These are phyloP conservation scores for Ustilago lituana DNA, from an alignment of 1,284 basidiomycete genomes.

Conservation along the genomic window DNA sequence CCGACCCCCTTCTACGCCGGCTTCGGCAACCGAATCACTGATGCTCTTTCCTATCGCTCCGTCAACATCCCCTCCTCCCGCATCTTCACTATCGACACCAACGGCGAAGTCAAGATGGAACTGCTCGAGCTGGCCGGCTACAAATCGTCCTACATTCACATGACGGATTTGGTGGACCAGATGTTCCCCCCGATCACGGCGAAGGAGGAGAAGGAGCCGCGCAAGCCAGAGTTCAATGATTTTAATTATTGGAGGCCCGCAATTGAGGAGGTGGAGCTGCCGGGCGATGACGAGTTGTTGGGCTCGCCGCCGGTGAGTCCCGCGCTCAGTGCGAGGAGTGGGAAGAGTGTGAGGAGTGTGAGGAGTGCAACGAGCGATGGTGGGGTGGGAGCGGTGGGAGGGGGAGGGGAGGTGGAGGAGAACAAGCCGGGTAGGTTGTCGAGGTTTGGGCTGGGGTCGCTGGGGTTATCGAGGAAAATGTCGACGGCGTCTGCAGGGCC, in stretches of 20 bases:
- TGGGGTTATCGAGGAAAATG: slow-evolving; percentile 31
- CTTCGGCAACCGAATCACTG: slow-evolving; percentile 98
- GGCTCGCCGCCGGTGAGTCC: slow-evolving; percentile 79
- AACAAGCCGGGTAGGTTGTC: slow-evolving; percentile 32
- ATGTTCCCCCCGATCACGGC: slow-evolving; percentile 94
- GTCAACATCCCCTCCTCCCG: slow-evolving; percentile 93
- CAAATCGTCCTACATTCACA: slow-evolving; percentile 95
- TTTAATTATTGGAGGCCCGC: slow-evolving; percentile 94
- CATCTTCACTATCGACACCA: slow-evolving; percentile 97
- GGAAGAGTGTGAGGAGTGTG: slow-evolving; percentile 67
- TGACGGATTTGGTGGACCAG: slow-evolving; percentile 98
- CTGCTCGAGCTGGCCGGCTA: slow-evolving; percentile 93
- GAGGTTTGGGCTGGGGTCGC: slow-evolving; percentile 51
- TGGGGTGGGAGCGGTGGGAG: slow-evolving; percentile 1
- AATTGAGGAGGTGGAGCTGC: slow-evolving; percentile 76
- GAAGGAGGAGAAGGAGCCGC: slow-evolving; percentile 72
- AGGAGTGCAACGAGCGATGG: slow-evolving; percentile 37
- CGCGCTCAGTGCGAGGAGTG: slow-evolving; percentile 87
- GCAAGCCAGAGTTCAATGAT: slow-evolving; percentile 90
- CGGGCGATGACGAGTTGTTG: slow-evolving; percentile 75
- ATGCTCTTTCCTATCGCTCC: slow-evolving; percentile 93
- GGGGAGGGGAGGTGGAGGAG: slow-evolving; percentile 8
- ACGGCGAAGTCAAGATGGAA: slow-evolving; percentile 97
- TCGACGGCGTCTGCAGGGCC: slow-evolving; percentile 11
- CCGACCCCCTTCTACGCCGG: slow-evolving; percentile 88